Evolutionary conservation across 208 protist species (phyloP).

Genomic region (Acanthamoeba divionensis): DNA sequence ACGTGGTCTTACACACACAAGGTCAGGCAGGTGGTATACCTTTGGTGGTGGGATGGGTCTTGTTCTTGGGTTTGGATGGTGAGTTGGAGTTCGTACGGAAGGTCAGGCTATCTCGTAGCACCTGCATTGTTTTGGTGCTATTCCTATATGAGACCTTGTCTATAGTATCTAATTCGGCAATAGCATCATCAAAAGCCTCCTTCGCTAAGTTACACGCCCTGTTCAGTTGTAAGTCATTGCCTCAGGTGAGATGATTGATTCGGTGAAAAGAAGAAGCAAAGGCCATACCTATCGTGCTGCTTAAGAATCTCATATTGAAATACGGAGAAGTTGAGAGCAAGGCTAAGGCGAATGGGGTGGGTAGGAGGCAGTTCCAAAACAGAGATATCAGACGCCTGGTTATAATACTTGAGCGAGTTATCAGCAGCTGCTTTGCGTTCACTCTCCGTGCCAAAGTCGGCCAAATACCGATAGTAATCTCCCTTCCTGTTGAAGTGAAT

Average conservation of each 20-base stretch:
- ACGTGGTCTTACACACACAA: no score
- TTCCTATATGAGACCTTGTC: constrained; percentile 97
- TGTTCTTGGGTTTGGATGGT: not conserved
- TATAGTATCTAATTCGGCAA: constrained; percentile 95
- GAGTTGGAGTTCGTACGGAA: constrained; percentile 88
- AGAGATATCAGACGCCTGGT: constrained; percentile 71
- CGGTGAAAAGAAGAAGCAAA: not conserved
- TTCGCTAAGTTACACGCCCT: constrained; percentile 94
- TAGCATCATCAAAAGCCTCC: constrained; percentile 93
- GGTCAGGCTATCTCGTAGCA: constrained; percentile 98
- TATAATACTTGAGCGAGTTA: constrained; percentile 80
- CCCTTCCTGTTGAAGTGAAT: constrained; percentile 67
- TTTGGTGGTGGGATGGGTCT: no score
- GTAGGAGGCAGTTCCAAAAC: constrained; percentile 84
- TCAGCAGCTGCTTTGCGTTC: constrained; percentile 77
- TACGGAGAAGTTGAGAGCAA: constrained; percentile 99
- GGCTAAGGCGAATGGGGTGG: constrained; percentile 97
- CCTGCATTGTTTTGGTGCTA: constrained; percentile 98
- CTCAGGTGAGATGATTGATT: not conserved
- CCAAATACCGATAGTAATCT: constrained; percentile 95
- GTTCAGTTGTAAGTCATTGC: not conserved
- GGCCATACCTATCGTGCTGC: constrained; percentile 82
- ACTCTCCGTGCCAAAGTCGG: constrained; percentile 91
- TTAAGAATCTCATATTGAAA: constrained; percentile 99
- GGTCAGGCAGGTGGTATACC: no score